Evolutionary conservation across 2,329 filamentous ascomycete species (phyloP), one percentile per base, ranked within the genome.

Genomic region (Cryphonectria radicalis): DNA sequence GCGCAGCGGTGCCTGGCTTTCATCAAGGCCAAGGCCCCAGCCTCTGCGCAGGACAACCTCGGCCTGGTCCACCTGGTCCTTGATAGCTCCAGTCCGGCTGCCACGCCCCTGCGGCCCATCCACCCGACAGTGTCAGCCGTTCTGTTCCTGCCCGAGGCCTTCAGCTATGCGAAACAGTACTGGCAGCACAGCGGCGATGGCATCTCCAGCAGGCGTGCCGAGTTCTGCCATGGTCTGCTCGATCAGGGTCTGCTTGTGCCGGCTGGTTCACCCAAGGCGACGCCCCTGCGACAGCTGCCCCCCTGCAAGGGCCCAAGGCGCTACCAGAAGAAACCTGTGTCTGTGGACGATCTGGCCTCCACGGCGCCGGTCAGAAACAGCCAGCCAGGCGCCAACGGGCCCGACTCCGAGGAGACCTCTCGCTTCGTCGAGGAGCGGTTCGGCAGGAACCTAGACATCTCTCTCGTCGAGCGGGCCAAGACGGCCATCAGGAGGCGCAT

Each of bases 101-200:
- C 88, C 1, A 81, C 86, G 6, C 82, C 85, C 46, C 84, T 91
- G n/a, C 82, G 80, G 63, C 83, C 85, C 53, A 80, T 92, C 40
- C 82, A 83, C 2, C 90, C 91, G 0, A 84, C 86, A 13, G 83
- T 95, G 32, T 92, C 88, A 1, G 90, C 90, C 35, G 90, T 97
- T 3, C 79, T 98, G 59, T 94, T 92, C 76, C 89, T 91, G 0
- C 84, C 87, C 63, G 88, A 90, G 17, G 82, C 89, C 25, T 95
- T 91, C 76, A 82, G 89, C 5, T 81, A 92, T 72, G 93, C 94
- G n/a, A 98, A 98, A 80, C 89, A 94, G 77, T 98, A 97, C 77
- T 99, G 96, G 96, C 96, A 98, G 80, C 96, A 99, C 80, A 92
- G 93, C 0, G 96, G 96, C 28, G 95, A 97, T 73, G 96, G 96